Conservation (phyloP, 305 asterid species). For the Solanum hybrid region DNA sequence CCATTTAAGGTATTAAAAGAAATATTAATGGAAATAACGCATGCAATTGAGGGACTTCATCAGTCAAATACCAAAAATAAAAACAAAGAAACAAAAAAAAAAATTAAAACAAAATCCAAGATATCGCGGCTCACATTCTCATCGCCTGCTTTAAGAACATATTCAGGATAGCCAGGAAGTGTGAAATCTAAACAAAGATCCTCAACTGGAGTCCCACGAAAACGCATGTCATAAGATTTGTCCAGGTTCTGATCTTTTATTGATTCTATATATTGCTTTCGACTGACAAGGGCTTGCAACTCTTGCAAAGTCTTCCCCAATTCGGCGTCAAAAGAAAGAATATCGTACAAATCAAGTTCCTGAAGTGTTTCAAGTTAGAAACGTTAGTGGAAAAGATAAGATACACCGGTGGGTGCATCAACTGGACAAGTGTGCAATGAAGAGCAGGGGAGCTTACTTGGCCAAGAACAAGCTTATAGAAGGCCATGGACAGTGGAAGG, state of each 20-base stretch:
- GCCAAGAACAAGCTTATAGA: slow-evolving; percentile 75
- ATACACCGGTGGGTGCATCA: neutral
- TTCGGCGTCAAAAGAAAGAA: slow-evolving; percentile 66
- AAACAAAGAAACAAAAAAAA: neutral
- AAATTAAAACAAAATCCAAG: neutral
- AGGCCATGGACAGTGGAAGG: slow-evolving; percentile 78
- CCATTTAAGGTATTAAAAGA: slow-evolving; percentile 3
- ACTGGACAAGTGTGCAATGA: neutral
- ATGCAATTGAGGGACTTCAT: slow-evolving; percentile 1
- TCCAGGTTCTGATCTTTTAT: slow-evolving; percentile 38
- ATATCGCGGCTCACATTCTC: slow-evolving; percentile 43
- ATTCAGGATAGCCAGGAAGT: slow-evolving; percentile 92
- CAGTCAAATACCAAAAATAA: neutral
- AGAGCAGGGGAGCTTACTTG: slow-evolving; percentile 39
- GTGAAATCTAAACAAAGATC: slow-evolving; percentile 92
- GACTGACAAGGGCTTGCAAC: slow-evolving; percentile 73
- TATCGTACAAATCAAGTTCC: slow-evolving; percentile 94
- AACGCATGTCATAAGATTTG: slow-evolving; percentile 29
- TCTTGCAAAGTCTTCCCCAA: slow-evolving; percentile 85
- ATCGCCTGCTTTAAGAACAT: slow-evolving; percentile 56
- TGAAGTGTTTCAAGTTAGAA: slow-evolving; percentile 25
- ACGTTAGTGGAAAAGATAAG: neutral
- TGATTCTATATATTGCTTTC: slow-evolving; percentile 60
- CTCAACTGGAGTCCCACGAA: slow-evolving; percentile 72
- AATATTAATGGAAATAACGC: neutral